phyloP scores from a whole-genome alignment of 306 rosid species.

The Benincasa hispida region DNA sequence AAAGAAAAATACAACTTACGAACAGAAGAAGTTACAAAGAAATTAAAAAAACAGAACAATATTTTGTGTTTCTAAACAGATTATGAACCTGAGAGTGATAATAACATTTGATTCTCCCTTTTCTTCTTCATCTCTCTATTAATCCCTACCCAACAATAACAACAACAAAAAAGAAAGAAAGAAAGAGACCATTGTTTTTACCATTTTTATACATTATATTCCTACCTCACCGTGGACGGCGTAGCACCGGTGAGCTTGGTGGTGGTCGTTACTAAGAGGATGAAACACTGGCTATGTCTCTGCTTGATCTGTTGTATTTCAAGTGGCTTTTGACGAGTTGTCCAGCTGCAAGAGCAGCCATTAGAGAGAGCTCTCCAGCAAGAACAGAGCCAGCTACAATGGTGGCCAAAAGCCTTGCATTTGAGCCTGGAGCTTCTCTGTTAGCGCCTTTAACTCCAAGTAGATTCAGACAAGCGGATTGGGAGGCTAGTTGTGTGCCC shows the following conservation, averaged over 20 bases:
- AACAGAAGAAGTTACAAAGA: too few species aligned
- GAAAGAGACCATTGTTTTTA: not conserved
- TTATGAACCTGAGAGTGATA: too few species aligned
- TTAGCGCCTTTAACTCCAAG: slow-evolving; percentile 88
- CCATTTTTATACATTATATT: not conserved
- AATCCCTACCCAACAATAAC: not conserved
- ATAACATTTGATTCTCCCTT: too few species aligned
- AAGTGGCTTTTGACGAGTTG: slow-evolving; percentile 86
- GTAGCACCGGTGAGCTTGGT: not conserved
- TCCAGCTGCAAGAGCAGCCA: slow-evolving; percentile 91
- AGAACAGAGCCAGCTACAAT: slow-evolving; percentile 83
- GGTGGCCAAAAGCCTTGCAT: slow-evolving; percentile 56
- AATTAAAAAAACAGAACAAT: too few species aligned
- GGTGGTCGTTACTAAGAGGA: slow-evolving; percentile 1
- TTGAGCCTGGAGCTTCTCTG: slow-evolving; percentile 63
- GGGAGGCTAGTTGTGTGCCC: slow-evolving; percentile 92
- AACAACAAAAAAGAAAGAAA: too few species aligned
- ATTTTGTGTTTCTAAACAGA: too few species aligned
- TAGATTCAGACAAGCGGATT: slow-evolving; percentile 77
- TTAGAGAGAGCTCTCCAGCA: slow-evolving; percentile 83
- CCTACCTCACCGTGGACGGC: not conserved
- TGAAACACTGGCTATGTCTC: slow-evolving; percentile 34
- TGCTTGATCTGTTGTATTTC: slow-evolving; percentile 86
- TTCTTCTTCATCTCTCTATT: too few species aligned
- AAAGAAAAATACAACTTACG: too few species aligned